Evolutionary conservation across 257 asterid genomes (phyloP).

Genomic region (Forsythia viridissima): DNA sequence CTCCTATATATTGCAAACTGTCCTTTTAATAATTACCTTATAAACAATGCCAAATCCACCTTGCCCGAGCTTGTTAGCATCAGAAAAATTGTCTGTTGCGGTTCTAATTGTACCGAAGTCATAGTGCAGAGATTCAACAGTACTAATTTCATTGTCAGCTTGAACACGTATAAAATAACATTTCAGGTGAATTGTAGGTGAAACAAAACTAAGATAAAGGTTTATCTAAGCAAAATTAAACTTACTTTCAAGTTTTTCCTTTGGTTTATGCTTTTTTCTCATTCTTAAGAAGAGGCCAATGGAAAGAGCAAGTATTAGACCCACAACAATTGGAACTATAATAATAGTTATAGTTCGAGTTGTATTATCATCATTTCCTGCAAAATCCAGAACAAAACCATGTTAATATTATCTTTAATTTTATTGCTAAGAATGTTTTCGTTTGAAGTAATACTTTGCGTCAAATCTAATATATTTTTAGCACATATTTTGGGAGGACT

Average conservation of each 20-base stretch:
- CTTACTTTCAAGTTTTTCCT: constrained; percentile 9
- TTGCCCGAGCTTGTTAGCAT: constrained; percentile 35
- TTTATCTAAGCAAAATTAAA: background rate
- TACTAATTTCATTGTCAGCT: constrained; percentile 23
- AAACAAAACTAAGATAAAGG: background rate
- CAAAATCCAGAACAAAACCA: constrained; percentile 34
- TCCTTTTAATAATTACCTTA: constrained; percentile 19
- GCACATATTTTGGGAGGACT: background rate
- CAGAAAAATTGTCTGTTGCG: constrained; percentile 32
- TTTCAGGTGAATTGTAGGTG: background rate
- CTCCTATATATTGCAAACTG: background rate
- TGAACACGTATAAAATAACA: background rate
- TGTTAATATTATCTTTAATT: background rate
- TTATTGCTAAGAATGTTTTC: background rate
- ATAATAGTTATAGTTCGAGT: constrained; percentile 18
- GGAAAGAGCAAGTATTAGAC: constrained; percentile 15
- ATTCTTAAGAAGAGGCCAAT: constrained; percentile 18
- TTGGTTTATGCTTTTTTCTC: constrained; percentile 8
- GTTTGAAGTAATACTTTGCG: background rate
- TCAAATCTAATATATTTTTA: too few relatives aligned
- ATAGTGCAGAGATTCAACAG: constrained; percentile 24
- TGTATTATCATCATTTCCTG: constrained; percentile 18
- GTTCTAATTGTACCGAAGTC: constrained; percentile 31
- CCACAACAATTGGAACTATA: constrained; percentile 18
- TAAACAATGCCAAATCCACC: constrained; percentile 46